phyloP scores from a whole-genome alignment of 257 asterid species.

The Salvia miltiorrhiza region DNA sequence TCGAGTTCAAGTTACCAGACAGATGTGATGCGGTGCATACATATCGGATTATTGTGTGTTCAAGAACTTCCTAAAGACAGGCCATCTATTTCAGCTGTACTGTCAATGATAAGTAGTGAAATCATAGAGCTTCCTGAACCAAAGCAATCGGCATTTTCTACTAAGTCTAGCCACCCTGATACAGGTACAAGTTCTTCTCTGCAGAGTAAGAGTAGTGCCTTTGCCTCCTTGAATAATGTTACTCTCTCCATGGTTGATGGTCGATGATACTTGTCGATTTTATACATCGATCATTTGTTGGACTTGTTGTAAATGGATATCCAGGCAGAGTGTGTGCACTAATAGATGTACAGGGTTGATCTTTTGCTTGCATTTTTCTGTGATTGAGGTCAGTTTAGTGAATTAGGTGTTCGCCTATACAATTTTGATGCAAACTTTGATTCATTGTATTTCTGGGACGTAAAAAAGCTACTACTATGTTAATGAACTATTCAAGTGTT shows the following conservation, averaged over 20 bases:
- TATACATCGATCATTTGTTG: background rate
- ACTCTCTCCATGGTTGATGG: slow-evolving; percentile 41
- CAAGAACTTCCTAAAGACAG: slow-evolving; percentile 58
- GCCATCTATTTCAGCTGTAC: slow-evolving; percentile 43
- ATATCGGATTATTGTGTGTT: slow-evolving; percentile 61
- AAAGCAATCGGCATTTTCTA: slow-evolving; percentile 31
- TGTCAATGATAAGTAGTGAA: slow-evolving; percentile 58
- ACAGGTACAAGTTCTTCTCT: slow-evolving; percentile 30
- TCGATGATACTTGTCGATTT: slow-evolving; percentile 22
- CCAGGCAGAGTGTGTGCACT: background rate
- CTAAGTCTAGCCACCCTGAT: slow-evolving; percentile 9
- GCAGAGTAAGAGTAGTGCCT: slow-evolving; percentile 31
- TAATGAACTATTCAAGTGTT: background rate
- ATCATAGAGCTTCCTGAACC: slow-evolving; percentile 46
- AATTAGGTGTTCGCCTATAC: background rate
- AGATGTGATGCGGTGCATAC: slow-evolving; percentile 52
- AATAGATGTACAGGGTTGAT: background rate
- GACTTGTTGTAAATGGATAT: background rate
- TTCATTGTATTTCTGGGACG: background rate
- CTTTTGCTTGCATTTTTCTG: background rate
- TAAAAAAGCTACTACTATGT: background rate
- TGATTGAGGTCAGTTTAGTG: background rate
- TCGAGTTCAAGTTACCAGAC: slow-evolving; percentile 3
- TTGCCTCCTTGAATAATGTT: slow-evolving; percentile 36
- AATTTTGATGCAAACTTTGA: background rate